Evolutionary conservation across 139 green algal species (phyloP).

Genomic region (Protoeuglena noctilucae): DNA sequence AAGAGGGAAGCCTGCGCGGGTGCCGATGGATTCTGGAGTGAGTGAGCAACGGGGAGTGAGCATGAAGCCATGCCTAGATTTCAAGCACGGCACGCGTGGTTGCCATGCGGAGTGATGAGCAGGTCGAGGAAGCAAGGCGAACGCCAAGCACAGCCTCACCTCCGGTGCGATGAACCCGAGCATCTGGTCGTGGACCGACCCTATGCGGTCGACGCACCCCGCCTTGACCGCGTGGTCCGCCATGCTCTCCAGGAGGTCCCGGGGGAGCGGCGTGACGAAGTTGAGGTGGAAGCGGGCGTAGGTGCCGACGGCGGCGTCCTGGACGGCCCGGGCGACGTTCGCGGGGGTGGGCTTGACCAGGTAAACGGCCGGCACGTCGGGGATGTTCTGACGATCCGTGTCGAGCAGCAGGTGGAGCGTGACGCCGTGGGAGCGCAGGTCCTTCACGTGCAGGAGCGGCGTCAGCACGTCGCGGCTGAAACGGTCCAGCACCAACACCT

Average conservation of each 20-base stretch:
- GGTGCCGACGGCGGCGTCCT: slow-evolving; percentile 49
- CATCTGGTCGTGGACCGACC: no score
- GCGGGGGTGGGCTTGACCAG: slow-evolving; percentile 55
- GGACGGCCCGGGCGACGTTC: slow-evolving; percentile 50
- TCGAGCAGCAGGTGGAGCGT: slow-evolving; percentile 87
- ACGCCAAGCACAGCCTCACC: no score
- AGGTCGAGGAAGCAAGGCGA: no score
- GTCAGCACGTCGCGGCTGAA: slow-evolving; percentile 79
- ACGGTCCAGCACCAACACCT: slow-evolving; percentile 85
- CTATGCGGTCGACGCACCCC: slow-evolving; percentile 28
- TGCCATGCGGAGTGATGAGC: no score
- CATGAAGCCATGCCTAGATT: no score
- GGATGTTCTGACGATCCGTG: slow-evolving; percentile 70
- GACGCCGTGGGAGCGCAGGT: slow-evolving; percentile 78
- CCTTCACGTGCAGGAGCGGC: slow-evolving; percentile 73
- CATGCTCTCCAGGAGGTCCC: slow-evolving; percentile 48
- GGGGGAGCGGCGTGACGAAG: slow-evolving; percentile 56
- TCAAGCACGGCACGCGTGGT: no score
- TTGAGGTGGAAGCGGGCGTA: slow-evolving; percentile 92
- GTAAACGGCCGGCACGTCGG: slow-evolving; percentile 93
- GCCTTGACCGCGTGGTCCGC: slow-evolving; percentile 36
- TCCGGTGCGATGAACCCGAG: no score
- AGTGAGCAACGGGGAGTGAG: no score
- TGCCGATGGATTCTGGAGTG: no score
- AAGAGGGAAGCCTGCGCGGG: slow-evolving; percentile 79